Base-by-base conservation (phyloP, 2,329 filamentous ascomycete genomes). In the Aspergillus ruber region DNA sequence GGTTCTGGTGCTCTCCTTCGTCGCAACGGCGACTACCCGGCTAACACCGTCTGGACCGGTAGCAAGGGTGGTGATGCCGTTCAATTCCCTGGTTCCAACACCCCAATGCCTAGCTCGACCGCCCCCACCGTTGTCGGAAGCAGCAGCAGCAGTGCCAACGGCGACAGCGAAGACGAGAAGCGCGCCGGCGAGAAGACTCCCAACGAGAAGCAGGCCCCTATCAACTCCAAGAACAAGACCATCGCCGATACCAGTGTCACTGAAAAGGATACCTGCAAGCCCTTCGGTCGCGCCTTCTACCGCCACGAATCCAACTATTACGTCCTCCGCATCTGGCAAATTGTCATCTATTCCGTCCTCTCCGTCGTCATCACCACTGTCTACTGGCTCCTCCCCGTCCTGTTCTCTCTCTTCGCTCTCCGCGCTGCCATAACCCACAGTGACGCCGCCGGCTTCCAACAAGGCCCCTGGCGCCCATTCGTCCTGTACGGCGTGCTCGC, bases 281-380 rank as follows among this genome's bases (percentile, higher is more conserved):
- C 78, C 0, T 81, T 82, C 52, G 78, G 78, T 25, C 71, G 76
- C 8, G 78, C 78, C 2, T 81, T 80, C 59, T 80, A 80, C 61
- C 65, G 74, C 41, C 67, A 69, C 15, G 61, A 74, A 42, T 75
- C 77, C 2, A 66, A 73, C 1, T 81, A 80, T 63, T 65, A 67
- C 38, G 78, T 81, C 20, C 62, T 77, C 38, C 69, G 72, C 2
- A 72, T 71, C 9, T 67, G 68, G 46, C 60, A 67, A 10, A 79
- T 80, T 52, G 74, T 77, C 56, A 60, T 69, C 48, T 80, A 80
- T 61, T 78, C 75, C 1, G 63, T 69, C 8, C 61, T 74, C 51
- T 68, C 72, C 42, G 70, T 69, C 8, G 63, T 79, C 33, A 64
- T 76, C 51, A 73, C 72, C 4, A 63, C 70, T 0, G 63, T 77